Evolutionary conservation across 2,329 filamentous ascomycete genomes (phyloP), one percentile per base, ranked within the genome.

Genomic region (Phaeosphaeria sp.): DNA sequence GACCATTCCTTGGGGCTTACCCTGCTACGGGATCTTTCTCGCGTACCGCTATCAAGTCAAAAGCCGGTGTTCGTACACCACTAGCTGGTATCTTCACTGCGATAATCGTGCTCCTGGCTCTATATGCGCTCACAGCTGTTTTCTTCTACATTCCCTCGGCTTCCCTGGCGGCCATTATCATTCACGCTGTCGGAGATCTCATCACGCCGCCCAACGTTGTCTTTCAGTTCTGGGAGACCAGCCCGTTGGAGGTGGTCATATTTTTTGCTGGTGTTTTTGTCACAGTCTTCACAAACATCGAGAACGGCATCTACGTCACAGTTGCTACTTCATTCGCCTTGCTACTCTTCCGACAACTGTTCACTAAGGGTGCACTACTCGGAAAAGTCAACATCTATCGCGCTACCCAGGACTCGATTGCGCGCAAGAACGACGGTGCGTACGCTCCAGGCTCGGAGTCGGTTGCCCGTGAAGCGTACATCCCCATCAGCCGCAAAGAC

Each of bases 11-110:
- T 2, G 95, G 94, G 50, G 95, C 85, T 1, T 99, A 96, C 72
- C 92, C 94, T 15, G 91, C 92, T 0, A 99, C 94, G 2, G 95
- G 95, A 1, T 98, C 95, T 2, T 98, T 98, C 83, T 96, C 92
- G 36, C 89, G 95, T 60, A 98, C 95, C 25, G 94, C 95, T 52
- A 97, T 98, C 80, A 96, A 97, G 78, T 95, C 94, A 4, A 98
- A 98, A 79, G 93, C 95, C 50, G 95, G 95, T 71, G 94, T 97
- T 3, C 88, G 92, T 22, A 97, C 93, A 0, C 94, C 94, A 0
- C 88, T 97, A 54, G 93, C 92, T 17, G 94, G 95, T 79, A 85
- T 96, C 43, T 91, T 98, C 63, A 97, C 93, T 7, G 93, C 91
- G 0, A 53, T 90, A 15, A 85, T 98, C 15, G 94, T 98, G 3